Evolutionary conservation across 2,329 filamentous ascomycete genomes (phyloP).

Genomic region (Xylaria arbuscula): DNA sequence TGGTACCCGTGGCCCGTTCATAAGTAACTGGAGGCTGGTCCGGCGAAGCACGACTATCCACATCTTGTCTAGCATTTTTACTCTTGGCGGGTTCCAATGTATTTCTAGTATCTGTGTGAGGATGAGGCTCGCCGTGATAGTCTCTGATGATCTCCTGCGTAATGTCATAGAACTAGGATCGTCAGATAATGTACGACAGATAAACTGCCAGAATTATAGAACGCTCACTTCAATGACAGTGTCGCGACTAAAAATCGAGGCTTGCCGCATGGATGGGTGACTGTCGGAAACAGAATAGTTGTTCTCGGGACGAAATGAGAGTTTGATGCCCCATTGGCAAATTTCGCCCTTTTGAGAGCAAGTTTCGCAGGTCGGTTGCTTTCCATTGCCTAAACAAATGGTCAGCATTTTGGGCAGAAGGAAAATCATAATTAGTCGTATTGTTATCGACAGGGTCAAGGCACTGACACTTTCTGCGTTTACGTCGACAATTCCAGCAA

Average conservation of each 20-base stretch:
- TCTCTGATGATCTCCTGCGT: conserved; percentile 7
- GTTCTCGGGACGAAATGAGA: conserved; percentile 6
- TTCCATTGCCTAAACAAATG: background rate
- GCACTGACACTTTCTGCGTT: conserved; percentile 4
- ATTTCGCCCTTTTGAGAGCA: conserved; percentile 1
- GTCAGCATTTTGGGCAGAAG: background rate
- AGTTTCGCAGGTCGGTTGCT: background rate
- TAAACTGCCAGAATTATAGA: background rate
- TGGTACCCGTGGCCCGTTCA: background rate
- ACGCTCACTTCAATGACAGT: background rate
- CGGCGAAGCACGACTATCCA: background rate
- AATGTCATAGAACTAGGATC: background rate
- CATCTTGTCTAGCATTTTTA: background rate
- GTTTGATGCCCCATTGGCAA: conserved; percentile 2
- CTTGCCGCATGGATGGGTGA: conserved; percentile 8
- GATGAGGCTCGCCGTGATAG: background rate
- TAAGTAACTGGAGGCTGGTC: background rate
- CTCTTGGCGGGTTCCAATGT: background rate
- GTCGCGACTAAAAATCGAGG: background rate
- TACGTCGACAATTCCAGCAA: conserved; percentile 4
- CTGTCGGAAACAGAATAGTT: background rate
- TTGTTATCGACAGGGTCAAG: background rate
- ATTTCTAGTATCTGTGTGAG: too few species aligned
- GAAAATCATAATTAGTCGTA: background rate
- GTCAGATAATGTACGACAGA: background rate